Conservation (phyloP, 352 stramenopile species). For the Peronospora belbahrii region DNA sequence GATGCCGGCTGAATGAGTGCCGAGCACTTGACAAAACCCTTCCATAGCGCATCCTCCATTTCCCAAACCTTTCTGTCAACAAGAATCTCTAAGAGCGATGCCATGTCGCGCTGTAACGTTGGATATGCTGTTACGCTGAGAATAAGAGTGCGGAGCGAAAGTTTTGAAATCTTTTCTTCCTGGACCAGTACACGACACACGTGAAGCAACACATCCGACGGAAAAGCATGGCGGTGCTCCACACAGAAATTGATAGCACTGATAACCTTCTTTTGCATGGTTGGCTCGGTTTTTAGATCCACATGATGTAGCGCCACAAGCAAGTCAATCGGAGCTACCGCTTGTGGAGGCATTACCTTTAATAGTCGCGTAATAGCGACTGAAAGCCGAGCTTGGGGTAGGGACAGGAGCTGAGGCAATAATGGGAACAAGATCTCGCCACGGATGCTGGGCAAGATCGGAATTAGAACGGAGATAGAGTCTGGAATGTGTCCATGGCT, state of each 20-base stretch:
- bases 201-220: constrained; percentile 60
- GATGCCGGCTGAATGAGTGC: constrained; percentile 67
- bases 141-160: constrained; percentile 70
- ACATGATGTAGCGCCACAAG: constrained; percentile 72
- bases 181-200: constrained; percentile 57
- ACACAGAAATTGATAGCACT: constrained; percentile 72
- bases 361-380: constrained; percentile 67
- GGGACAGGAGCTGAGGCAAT: constrained; percentile 45
- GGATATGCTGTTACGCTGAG: constrained; percentile 67
- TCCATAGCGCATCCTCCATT: constrained; percentile 71
- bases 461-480: constrained; percentile 62
- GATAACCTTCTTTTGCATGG: constrained; percentile 75
- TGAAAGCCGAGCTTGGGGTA: constrained; percentile 44
- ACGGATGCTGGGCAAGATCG: constrained; percentile 48
- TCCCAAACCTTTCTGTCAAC: constrained; percentile 52
- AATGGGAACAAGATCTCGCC: constrained; percentile 52
- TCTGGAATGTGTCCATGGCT: constrained; percentile 50
- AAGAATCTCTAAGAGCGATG: constrained; percentile 47
- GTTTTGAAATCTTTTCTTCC: constrained; percentile 53
- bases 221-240: constrained; percentile 72
- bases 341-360: constrained; percentile 62
- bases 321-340: constrained; percentile 57
- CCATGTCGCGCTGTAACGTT: constrained; percentile 54
- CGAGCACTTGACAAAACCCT: constrained; percentile 72
- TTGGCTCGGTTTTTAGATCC: constrained; percentile 53